Evolutionary conservation across 139 green algal species (phyloP), one percentile per base, ranked within the genome.

Genomic region (Spirogloea muscicola): DNA sequence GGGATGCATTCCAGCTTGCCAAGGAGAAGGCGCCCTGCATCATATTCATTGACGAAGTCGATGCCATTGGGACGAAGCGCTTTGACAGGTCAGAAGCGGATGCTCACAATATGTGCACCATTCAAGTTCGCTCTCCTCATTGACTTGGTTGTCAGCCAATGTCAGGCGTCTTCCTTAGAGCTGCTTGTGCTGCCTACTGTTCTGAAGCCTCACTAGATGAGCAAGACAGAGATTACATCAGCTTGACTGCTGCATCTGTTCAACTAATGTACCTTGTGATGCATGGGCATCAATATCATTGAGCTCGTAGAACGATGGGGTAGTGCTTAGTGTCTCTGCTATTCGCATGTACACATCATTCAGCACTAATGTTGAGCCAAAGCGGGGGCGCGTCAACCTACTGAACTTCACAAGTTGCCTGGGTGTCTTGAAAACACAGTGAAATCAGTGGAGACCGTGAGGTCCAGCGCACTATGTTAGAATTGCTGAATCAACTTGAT

Each of bases 31-130:
- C 87, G 2, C 94, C 94, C 4, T 90, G 85, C 80, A 98, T 99
- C 85, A 99, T 99, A 79, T 99, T 99, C 88, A 99, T 99, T 60
- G 94, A 99, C 58, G 94, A 99, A 85, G 91, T 96, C 42, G 89
- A 96, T 68, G 88, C 91, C 44, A 91, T 93, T 64, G 91, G 94
- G 60, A 99, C 94, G 10, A 99, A 97, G 86, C 88, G 94, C 37
- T 96, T 97, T 74, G 94, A 81, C 60, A 81, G 72, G 72, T 81
- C n/a, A n/a, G n/a, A n/a, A n/a, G n/a, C n/a, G n/a, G n/a, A n/a
- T n/a, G n/a, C n/a, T n/a, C n/a, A n/a, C n/a, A n/a, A n/a, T n/a
- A n/a, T n/a, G n/a, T n/a, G n/a, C n/a, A n/a, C n/a, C n/a, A n/a
- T n/a, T n/a, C n/a, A n/a, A n/a, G n/a, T n/a, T n/a, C n/a, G n/a